Evolutionary conservation across 495 filamentous ascomycete species (phyloP), one percentile per base, ranked within the genome.

Genomic region (Penicillium malachiteum): DNA sequence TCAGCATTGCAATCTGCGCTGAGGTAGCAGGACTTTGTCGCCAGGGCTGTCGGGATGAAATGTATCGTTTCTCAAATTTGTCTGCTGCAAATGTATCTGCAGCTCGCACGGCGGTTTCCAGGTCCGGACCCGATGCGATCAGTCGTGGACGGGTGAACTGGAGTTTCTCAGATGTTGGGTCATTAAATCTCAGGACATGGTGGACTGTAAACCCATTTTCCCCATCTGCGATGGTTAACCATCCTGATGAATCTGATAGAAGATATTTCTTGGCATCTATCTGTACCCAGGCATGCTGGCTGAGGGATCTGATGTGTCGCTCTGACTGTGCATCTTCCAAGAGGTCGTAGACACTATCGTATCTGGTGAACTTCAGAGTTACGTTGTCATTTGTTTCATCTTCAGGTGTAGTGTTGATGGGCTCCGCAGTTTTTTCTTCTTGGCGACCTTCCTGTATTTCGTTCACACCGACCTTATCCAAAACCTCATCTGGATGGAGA

Each of bases 291-390:
- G 88, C 77, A 59, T 87, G 68, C 13, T 62, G 75, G 62, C 90
- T 96, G 17, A 95, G 72, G 13, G 77, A 75, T 39, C 91, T 82
- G 56, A 99, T 90, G 58, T 95, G 85, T 31, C 74, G 77, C 54
- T 97, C 91, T 35, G 80, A 81, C 9, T 83, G 84, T 6, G 86
- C 84, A 67, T 97, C 94, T n/a, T 82, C 78, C 13, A 99, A 84
- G 31, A 99, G 79, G 64, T 96, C 93, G 60, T 87, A 85, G 17
- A 99, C 82, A 1, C 85, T 91, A 54, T 92, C 90, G 60, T 97
- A 99, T 57, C 94, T 88, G 13, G 88, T 92, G 58, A 96, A 96
- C 1, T 69, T 70, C 7, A 77, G 54, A 21, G 66, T 68, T 32
- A 73, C 54, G 17, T 78, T 66, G 10, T 62, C 66, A 6, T 64